Conservation (phyloP, 2,329 filamentous ascomycete species). For the Endothia cerciana region DNA sequence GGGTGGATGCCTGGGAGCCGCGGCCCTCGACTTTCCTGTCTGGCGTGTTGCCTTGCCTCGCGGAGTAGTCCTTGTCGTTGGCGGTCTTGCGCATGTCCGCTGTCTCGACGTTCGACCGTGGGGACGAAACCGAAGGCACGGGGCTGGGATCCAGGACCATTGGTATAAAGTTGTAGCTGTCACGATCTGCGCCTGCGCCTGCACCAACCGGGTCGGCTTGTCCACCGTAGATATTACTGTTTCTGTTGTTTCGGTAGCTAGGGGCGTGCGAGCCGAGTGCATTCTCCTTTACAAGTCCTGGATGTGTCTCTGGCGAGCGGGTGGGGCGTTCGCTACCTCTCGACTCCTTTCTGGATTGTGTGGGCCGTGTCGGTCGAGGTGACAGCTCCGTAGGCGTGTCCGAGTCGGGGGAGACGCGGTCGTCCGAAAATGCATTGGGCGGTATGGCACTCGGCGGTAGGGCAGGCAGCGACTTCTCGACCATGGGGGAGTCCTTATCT, state of each 20-base stretch:
- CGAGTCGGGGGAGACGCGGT: conserved; percentile 63
- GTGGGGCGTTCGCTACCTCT: conserved; percentile 57
- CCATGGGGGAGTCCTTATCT: conserved; percentile 69
- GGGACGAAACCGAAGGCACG: conserved; percentile 54
- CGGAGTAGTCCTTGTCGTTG: conserved; percentile 65
- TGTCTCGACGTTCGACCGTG: conserved; percentile 56
- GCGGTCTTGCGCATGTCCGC: conserved; percentile 49
- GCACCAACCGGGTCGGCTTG: conserved; percentile 44
- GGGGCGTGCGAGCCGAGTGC: conserved; percentile 73
- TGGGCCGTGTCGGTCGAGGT: conserved; percentile 57
- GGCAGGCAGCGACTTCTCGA: conserved; percentile 92
- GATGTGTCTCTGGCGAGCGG: conserved; percentile 57
- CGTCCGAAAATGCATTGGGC: conserved; percentile 63
- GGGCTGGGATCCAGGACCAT: conserved; percentile 74
- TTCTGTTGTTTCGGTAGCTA: conserved; percentile 77
- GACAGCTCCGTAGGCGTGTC: conserved; percentile 73
- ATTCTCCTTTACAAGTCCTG: conserved; percentile 53
- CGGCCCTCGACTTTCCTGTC: conserved; percentile 49
- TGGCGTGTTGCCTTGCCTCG: conserved; percentile 43
- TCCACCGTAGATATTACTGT: conserved; percentile 64
- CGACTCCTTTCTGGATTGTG: conserved; percentile 56
- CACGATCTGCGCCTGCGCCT: conserved; percentile 33
- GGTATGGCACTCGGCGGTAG: conserved; percentile 76
- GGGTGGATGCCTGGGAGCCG: conserved; percentile 61
- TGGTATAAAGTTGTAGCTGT: conserved; percentile 73